Evolutionary conservation across 202 grass and related monocot genomes (phyloP).

Genomic region (Elaeis oleifera): DNA sequence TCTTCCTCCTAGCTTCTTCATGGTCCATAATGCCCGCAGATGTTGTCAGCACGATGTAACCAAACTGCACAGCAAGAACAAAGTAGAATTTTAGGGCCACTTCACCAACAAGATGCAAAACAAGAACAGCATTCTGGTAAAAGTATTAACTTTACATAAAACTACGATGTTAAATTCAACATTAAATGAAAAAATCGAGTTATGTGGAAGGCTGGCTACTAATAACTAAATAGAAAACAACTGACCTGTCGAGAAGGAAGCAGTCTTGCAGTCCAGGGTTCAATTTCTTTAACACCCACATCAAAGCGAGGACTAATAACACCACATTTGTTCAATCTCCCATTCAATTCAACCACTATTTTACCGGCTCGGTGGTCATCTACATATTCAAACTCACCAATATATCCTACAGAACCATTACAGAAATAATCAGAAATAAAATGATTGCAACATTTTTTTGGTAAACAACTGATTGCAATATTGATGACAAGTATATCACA

Average conservation of each 20-base stretch:
- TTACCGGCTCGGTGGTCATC: conserved; percentile 9
- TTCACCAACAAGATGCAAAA: too few relatives aligned
- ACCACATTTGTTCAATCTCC: conserved; percentile 10
- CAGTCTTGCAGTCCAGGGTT: conserved; percentile 5
- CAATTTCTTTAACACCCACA: conserved; percentile 7
- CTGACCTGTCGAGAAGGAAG: conserved; percentile 8
- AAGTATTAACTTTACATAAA: too few relatives aligned
- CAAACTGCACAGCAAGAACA: conserved; percentile 4
- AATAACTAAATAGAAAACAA: not conserved
- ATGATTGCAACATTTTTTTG: too few relatives aligned
- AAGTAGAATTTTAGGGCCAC: not conserved
- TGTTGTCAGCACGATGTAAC: conserved; percentile 11
- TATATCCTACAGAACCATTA: not conserved
- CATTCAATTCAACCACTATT: conserved; percentile 12
- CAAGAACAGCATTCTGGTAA: too few relatives aligned
- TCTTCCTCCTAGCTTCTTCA: conserved; percentile 15
- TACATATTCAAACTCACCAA: conserved; percentile 10
- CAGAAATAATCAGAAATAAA: too few relatives aligned
- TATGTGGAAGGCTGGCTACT: too few relatives aligned
- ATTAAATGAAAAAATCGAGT: too few relatives aligned
- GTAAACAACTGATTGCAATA: too few relatives aligned
- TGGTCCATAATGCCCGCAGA: conserved; percentile 6
- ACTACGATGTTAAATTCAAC: too few relatives aligned
- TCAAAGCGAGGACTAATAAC: conserved; percentile 14
- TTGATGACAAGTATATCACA: not conserved